Base-by-base conservation (phyloP, 345 rosid species). In the Eucalyptus curtisii region DNA sequence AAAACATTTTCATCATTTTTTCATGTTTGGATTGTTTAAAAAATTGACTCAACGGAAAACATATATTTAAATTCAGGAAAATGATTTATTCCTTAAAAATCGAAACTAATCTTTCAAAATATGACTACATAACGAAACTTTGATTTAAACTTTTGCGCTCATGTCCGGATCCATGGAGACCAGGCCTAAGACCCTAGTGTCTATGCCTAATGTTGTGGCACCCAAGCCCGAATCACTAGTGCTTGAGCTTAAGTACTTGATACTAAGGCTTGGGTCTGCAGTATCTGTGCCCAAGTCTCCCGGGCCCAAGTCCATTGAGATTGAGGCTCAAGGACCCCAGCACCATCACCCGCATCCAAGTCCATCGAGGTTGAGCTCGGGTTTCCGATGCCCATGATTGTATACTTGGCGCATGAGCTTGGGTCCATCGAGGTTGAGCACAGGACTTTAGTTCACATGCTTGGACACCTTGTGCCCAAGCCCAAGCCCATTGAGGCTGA, bases 341-440 rank as follows among this genome's bases (percentile, higher is more conserved):
- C 55, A 52, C 9, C 0, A 17, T 2, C 55, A 52, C 24, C 55
- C 55, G 20, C 55, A 52, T 52, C 61, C 61, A 55, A 25, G 61
- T 52, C 57, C 10, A 52, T 52, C 4, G 0, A 52, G 57, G 57
- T 52, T 2, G 1, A 52, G 57, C 25, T 0, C 2, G 0, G 0
- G 57, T 20, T 9, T 52, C 25, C 0, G 20, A 20, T 52, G 57
- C 4, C 4, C 20, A 2, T 52, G 57, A 20, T 52, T 52, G 57
- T 52, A 20, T 7, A 52, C 57, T 52, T 20, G 57, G 57, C 0
- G 4, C 25, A 19, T 0, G 0, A 3, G 25, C 25, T 10, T 19
- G 7, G 10, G 1, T 52, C 25, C 10, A 52, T 52, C 24, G 0
- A 52, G 25, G 57, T 25, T 52, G 19, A 52, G 57, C 57, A 52